Percentiles rank a stretch among this genome's conserved stretches.
phyloP scores from a whole-genome alignment of 306 rosid genomes.

The Echinosophora koreensis region DNA sequence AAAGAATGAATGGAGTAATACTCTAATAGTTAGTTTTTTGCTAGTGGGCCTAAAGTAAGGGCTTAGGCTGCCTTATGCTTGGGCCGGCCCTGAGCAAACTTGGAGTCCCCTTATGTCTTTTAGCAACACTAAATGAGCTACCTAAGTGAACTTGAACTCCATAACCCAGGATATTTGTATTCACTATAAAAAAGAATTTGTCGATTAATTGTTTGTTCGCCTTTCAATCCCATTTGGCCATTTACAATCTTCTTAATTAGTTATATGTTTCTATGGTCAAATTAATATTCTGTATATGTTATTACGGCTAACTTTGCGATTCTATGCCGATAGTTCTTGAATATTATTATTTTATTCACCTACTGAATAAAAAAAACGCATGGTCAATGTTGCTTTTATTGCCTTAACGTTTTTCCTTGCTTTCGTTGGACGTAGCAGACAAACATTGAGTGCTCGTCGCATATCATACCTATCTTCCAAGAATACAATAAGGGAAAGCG shows the following conservation, averaged over 20 bases:
- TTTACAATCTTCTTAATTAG: background rate
- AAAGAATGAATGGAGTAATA: too few relatives aligned
- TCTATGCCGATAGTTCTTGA: constrained; percentile 9
- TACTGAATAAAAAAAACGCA: background rate
- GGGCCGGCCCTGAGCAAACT: too few relatives aligned
- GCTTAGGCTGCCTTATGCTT: too few relatives aligned
- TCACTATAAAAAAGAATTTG: too few relatives aligned
- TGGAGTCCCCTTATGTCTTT: too few relatives aligned
- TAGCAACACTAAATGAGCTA: too few relatives aligned
- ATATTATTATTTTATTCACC: constrained; percentile 13
- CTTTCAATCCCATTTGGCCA: background rate
- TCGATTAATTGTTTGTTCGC: background rate
- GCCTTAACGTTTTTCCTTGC: constrained; percentile 27
- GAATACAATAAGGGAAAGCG: constrained; percentile 35
- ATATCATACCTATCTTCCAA: constrained; percentile 16
- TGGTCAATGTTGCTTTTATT: constrained; percentile 34
- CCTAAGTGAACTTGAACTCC: too few relatives aligned
- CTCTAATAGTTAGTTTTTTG: too few relatives aligned
- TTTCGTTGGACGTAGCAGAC: constrained; percentile 33
- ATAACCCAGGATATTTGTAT: background rate
- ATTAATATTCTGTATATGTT: background rate
- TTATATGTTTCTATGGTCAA: constrained; percentile 16
- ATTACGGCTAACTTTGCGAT: background rate
- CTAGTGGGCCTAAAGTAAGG: too few relatives aligned
- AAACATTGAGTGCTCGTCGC: constrained; percentile 33